These are phyloP conservation scores for Chaetoscypha palmicola DNA, from an alignment of 2,329 filamentous ascomycete genomes.

Conservation along the genomic window DNA sequence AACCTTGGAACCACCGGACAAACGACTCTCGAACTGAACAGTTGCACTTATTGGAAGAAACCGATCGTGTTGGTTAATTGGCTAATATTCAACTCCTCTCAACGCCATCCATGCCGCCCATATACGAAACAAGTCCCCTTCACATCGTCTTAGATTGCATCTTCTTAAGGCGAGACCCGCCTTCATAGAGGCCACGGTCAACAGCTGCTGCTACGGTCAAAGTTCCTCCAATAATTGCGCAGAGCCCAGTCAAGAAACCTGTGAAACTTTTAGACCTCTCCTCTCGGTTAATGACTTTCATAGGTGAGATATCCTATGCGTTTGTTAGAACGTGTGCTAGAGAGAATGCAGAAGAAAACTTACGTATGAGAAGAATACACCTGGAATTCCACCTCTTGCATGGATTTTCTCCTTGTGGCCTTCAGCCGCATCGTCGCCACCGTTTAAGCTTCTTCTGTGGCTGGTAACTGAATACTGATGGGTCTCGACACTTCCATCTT, in stretches of 20 bases:
- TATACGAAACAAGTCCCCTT: slow-evolving; percentile 10
- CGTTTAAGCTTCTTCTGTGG: slow-evolving; percentile 80
- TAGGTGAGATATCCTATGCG: slow-evolving; percentile 84
- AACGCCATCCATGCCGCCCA: slow-evolving; percentile 24
- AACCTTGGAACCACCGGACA: too few species aligned
- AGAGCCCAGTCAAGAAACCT: slow-evolving; percentile 88
- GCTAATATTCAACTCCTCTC: slow-evolving; percentile 14
- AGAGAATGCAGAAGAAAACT: slow-evolving; percentile 34
- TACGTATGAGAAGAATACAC: slow-evolving; percentile 97
- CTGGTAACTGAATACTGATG: slow-evolving; percentile 98
- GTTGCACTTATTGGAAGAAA: too few species aligned
- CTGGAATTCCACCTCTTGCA: slow-evolving; percentile 84
- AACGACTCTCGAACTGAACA: too few species aligned
- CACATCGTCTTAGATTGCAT: slow-evolving; percentile 59
- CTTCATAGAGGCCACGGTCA: slow-evolving; percentile 88
- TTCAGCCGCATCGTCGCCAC: slow-evolving; percentile 77
- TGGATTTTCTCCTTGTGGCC: slow-evolving; percentile 91
- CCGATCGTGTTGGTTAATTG: slow-evolving; percentile 6
- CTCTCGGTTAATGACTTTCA: slow-evolving; percentile 99
- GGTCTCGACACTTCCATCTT: slow-evolving; percentile 82
- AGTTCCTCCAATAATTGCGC: slow-evolving; percentile 89
- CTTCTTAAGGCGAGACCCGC: slow-evolving; percentile 78
- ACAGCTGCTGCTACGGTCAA: slow-evolving; percentile 91
- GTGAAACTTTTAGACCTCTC: slow-evolving; percentile 82
- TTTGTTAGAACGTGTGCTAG: slow-evolving; percentile 19